A percentile compares a stretch with the other conserved stretches of the same genome.
Evolutionary conservation across 805 yeast genomes (phyloP).

Genomic region (Kodamaea jinghongensis): DNA sequence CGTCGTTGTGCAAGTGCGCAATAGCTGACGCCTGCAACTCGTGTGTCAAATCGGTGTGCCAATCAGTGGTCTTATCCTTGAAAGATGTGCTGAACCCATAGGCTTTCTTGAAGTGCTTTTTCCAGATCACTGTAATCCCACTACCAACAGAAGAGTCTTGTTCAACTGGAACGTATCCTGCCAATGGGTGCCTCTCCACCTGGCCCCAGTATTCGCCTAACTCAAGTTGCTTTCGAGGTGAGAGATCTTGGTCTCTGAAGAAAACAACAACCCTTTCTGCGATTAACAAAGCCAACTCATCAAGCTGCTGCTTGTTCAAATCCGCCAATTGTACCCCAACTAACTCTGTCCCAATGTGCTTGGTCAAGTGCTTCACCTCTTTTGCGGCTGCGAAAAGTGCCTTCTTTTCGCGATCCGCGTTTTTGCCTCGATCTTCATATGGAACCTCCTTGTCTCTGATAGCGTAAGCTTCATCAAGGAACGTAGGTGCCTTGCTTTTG

Average conservation of each 20-base stretch:
- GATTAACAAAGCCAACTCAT: conserved; percentile 46
- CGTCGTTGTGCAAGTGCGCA: conserved; percentile 52
- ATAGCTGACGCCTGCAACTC: conserved; percentile 57
- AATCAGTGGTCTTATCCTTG: conserved; percentile 13
- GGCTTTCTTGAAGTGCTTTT: conserved; percentile 4
- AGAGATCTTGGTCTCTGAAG: conserved; percentile 46
- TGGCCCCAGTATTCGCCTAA: conserved; percentile 47
- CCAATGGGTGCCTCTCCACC: conserved; percentile 40
- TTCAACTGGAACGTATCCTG: conserved; percentile 22
- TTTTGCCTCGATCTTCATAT: conserved; percentile 33
- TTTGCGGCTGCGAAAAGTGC: conserved; percentile 40
- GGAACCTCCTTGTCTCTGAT: conserved; percentile 33
- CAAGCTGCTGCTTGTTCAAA: conserved; percentile 41
- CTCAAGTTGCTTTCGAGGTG: conserved; percentile 41
- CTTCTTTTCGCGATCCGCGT: conserved; percentile 37
- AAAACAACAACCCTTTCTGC: conserved; percentile 52
- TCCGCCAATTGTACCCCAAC: conserved; percentile 45
- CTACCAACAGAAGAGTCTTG: conserved; percentile 5
- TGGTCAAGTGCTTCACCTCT: conserved; percentile 42
- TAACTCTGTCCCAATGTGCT: conserved; percentile 49
- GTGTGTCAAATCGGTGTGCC: conserved; percentile 57
- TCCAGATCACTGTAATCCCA: conserved; percentile 11
- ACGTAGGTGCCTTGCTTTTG: conserved; percentile 30
- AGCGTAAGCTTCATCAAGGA: conserved; percentile 37
- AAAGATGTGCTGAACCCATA: conserved; percentile 1